Evolutionary conservation across 2,329 filamentous ascomycete genomes (phyloP), one percentile per base, ranked within the genome.

Genomic region (Colletotrichum orbiculare): DNA sequence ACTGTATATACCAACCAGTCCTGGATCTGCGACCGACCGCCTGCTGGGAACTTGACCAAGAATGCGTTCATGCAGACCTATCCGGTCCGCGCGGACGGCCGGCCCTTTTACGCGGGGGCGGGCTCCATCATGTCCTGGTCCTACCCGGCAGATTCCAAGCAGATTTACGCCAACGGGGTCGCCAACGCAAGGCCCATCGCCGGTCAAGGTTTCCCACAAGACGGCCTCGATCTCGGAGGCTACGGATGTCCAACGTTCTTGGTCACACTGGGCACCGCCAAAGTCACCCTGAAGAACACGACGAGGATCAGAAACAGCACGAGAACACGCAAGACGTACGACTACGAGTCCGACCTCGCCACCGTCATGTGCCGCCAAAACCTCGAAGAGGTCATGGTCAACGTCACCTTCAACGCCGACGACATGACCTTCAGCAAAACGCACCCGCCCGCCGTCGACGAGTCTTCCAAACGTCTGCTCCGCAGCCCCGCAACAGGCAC

Each of bases 351-450:
- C 47, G 68, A 72, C 45, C 58, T 73, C 2, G 67, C 63, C 4
- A 72, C 68, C 0, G 39, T 70, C 33, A 37, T 73, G 17, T 73
- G 71, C 54, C 71, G 70, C 50, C 71, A 71, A 46, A 71, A 69
- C 11, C 42, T 72, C 2, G 71, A 72, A 41, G 56, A 71, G 41
- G 62, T 72, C 42, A 57, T 50, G 13, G 55, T 71, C 3, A 69
- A 72, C 35, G 63, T 70, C n/a, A 69, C 68, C 4, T 71, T 69
- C 65, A 65, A 48, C 8, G 35, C 69, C 5, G 70, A 71, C 1
- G 57, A 65, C 15, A 68, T 72, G 48, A 50, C 64, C n/a, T 46
- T 73, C n/a, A 49, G 60, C 8, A n/a, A 38, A 33, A 49, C 60
- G 4, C 46, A 34, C 4, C 66, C 64, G 4, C 67, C 69, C 7